Percentiles rank a stretch among this genome's conserved stretches.
phyloP scores from a whole-genome alignment of 1,284 basidiomycete species.

The Exsudoporus floridanus region DNA sequence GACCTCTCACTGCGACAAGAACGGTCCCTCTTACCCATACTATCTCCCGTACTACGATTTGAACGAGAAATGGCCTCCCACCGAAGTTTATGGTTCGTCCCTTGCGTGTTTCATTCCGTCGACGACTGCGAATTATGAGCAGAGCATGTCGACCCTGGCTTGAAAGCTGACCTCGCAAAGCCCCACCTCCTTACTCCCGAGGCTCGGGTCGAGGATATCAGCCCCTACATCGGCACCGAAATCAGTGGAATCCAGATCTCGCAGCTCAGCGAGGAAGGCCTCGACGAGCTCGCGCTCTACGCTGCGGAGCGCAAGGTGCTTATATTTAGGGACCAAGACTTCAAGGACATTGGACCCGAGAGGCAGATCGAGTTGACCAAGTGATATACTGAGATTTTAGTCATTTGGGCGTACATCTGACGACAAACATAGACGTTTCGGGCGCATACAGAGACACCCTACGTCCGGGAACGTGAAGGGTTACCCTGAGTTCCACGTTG shows the following conservation, averaged over 20 bases:
- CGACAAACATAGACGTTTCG: slow-evolving; percentile 42
- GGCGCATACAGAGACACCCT: slow-evolving; percentile 60
- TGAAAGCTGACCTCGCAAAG: slow-evolving; percentile 45
- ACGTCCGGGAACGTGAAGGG: slow-evolving; percentile 50
- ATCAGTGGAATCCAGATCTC: slow-evolving; percentile 59
- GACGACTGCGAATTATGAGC: not conserved
- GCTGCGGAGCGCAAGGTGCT: slow-evolving; percentile 60
- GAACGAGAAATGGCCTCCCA: slow-evolving; percentile 45
- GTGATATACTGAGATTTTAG: slow-evolving; percentile 13
- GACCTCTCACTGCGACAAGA: not conserved
- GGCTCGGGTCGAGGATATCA: slow-evolving; percentile 43
- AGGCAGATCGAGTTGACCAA: slow-evolving; percentile 50
- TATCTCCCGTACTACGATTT: slow-evolving; percentile 47
- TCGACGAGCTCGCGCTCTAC: slow-evolving; percentile 62
- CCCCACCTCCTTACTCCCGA: slow-evolving; percentile 47
- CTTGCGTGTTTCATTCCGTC: not conserved
- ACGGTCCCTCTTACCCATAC: slow-evolving; percentile 44
- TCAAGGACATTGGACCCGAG: slow-evolving; percentile 53
- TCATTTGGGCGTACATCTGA: not conserved
- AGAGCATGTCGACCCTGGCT: slow-evolving; percentile 46
- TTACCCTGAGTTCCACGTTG: slow-evolving; percentile 54
- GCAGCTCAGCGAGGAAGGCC: slow-evolving; percentile 50
- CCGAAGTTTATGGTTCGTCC: slow-evolving; percentile 40
- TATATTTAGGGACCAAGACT: slow-evolving; percentile 57
- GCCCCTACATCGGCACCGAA: slow-evolving; percentile 60